Evolutionary conservation across 2,329 filamentous ascomycete species (phyloP).

Genomic region (Pestalotiopsis sp.): DNA sequence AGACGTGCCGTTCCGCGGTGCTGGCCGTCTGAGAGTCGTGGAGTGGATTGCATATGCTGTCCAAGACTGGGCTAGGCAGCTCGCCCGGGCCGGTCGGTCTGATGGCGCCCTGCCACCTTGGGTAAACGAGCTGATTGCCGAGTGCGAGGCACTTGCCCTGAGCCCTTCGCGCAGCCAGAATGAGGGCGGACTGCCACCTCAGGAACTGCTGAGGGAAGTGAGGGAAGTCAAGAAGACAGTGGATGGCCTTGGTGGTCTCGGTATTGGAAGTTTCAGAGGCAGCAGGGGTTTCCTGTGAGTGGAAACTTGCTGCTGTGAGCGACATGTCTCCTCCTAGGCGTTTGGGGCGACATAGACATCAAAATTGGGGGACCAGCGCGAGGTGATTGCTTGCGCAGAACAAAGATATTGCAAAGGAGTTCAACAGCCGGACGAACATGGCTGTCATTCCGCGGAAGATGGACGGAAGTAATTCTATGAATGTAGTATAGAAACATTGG

Average conservation of each 20-base stretch:
- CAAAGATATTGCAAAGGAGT: not conserved
- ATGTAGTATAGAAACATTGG: slow-evolving; percentile 6
- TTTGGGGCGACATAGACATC: not conserved
- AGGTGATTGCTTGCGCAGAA: not conserved
- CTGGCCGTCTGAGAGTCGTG: slow-evolving; percentile 50
- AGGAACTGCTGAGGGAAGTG: slow-evolving; percentile 45
- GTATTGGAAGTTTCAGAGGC: slow-evolving; percentile 21
- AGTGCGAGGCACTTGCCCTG: slow-evolving; percentile 50
- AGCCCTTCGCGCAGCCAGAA: slow-evolving; percentile 38
- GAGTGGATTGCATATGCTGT: slow-evolving; percentile 57
- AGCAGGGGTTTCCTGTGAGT: slow-evolving; percentile 47
- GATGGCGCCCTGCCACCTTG: slow-evolving; percentile 31
- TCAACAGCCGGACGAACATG: not conserved
- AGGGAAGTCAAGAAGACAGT: slow-evolving; percentile 47
- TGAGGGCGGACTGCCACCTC: slow-evolving; percentile 46
- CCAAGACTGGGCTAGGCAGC: slow-evolving; percentile 48
- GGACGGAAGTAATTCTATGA: not conserved
- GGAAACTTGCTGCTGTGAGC: not conserved
- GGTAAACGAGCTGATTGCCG: slow-evolving; percentile 43
- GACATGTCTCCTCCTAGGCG: not conserved
- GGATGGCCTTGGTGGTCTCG: slow-evolving; percentile 44
- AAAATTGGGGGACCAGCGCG: not conserved
- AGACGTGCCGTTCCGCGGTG: slow-evolving; percentile 60
- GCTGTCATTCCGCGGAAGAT: not conserved
- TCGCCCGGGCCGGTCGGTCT: slow-evolving; percentile 29